Base-by-base conservation (phyloP, 495 filamentous ascomycete species). In the Xeromyces bisporus region DNA sequence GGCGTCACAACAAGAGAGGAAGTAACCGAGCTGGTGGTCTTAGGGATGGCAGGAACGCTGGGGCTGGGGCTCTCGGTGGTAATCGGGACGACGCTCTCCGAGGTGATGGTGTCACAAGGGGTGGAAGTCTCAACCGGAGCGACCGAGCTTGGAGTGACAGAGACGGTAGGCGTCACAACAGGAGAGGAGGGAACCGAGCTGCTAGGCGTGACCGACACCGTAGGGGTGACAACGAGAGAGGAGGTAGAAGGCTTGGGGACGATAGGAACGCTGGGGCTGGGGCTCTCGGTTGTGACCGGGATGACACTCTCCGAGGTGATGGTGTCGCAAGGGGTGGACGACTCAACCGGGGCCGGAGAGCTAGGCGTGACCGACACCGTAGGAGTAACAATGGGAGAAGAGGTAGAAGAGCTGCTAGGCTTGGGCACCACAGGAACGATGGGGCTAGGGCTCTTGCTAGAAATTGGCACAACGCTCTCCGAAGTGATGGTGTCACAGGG, bases 361-460 rank as follows among this genome's bases (percentile, higher is more conserved):
- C n/a, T n/a, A n/a, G n/a, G n/a, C n/a, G n/a, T n/a, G n/a, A n/a
- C n/a, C n/a, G n/a, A n/a, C n/a, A n/a, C n/a, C n/a, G n/a, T n/a
- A n/a, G n/a, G n/a, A n/a, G n/a, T n/a, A n/a, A n/a, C 21, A 23
- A 6, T 10, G 21, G 6, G 6, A 10, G 21, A 10, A 23, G 10
- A 6, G 10, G 6, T 10, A 23, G 21, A 6, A 23, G 21, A n/a
- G n/a, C n/a, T n/a, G n/a, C n/a, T n/a, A n/a, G n/a, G 21, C 6
- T 6, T 10, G 21, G 21, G 10, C 6, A 23, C 21, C 6, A 10
- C 6, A 10, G 21, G 21, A 23, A 23, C 21, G 10, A 6, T 10
- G 26, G 17, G n/a, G 32, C 14, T 18, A 23, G 39, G 35, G 20
- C 24, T 35, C n/a, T n/a, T n/a, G n/a, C n/a, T n/a, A n/a, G n/a